Base-by-base conservation (phyloP, 129 eudicot species). In the Chrysanthemum seticuspe region DNA sequence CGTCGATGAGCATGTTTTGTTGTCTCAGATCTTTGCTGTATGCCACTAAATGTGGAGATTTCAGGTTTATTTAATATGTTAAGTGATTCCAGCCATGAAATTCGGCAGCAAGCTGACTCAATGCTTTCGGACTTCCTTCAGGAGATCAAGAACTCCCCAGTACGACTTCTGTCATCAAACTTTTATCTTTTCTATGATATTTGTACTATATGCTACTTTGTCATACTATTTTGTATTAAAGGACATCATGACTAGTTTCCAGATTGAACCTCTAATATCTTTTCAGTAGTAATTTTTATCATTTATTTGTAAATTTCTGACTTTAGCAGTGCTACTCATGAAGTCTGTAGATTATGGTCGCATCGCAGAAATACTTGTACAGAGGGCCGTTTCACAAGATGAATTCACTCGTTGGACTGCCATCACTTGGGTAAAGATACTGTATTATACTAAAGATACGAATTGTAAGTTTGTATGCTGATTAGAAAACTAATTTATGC, bases 321-420 rank as follows among this genome's bases (percentile, higher is more conserved):
- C 87, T 75, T 73, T 67, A 88, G 77, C 81, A 68, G 83, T 91
- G 75, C 67, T 85, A 78, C 86, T 82, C 55, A 72, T 85, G 89
- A 88, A 94, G 99, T 94, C 99, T 84, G 99, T 90, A 94, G 99
- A 94, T 86, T 94, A 94, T 80, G 99, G 99, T 76, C 99, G 99
- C 86, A 94, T 94, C 97, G 97, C 97, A 72, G 97, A 94, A 84
- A 94, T 94, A 75, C 87, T 94, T 84, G 97, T 94, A 36, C 94
- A 86, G 69, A 82, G 99, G 86, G 99, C 99, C 59, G 86, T 89
- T 78, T 86, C 99, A 13, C 83, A 78, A 59, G 99, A 94, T 75
- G 99, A 86, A 79, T 94, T 90, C 78, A 94, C 99, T 72, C 85
- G 97, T 44, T 84, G 90, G 84, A 94, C 97, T 62, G 97, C 99